Base-by-base conservation (phyloP, 2,329 filamentous ascomycete species). In the Xylaria sp. region DNA sequence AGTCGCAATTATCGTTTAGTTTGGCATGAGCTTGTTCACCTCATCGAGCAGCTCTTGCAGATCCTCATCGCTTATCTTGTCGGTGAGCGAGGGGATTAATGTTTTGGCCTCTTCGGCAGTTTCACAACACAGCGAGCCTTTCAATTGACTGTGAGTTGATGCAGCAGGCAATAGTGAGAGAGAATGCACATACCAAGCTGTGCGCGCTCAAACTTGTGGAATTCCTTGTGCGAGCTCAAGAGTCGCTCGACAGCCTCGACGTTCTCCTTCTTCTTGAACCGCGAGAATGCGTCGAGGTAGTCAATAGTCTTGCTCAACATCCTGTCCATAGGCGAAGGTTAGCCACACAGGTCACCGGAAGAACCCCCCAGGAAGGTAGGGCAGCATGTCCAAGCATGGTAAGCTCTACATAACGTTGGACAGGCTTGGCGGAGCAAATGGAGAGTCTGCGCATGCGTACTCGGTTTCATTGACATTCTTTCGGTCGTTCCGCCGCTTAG, bases 41-140 rank as follows among this genome's bases (percentile, higher is more conserved):
- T 99, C 94, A 77, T 97, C 91, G 66, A 99, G 86, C 66, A 98
- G 84, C 70, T 94, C 91, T 80, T 97, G 91, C 71, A 99, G 82
- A 73, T 97, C 93, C 41, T 93, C 92, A 78, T 98, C 95, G 69
- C 87, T 87, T 76, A 98, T 97, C 83, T 99, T 99, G 80, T 94
- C 90, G 74, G 90, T 87, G 59, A 99, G 81, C 65, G 88, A 97
- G 0, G 96, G 97, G 70, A 99, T 97, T 66, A 99, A 86, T 9
- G 93, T 97, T 83, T 97, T 97, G 68, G 96, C 96, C 82, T 99
- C 97, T 78, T 99, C 96, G 66, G 93, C 91, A 52, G 90, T 91
- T 76, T 97, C 94, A 78, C 94, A 97, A 81, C 94, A 97, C 45
- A 99, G 85, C 36, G 93, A 97, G 39, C 94, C 94, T 97, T 65